Base-by-base conservation (phyloP, 2,329 filamentous ascomycete genomes). In the Neonectria ditissima region DNA sequence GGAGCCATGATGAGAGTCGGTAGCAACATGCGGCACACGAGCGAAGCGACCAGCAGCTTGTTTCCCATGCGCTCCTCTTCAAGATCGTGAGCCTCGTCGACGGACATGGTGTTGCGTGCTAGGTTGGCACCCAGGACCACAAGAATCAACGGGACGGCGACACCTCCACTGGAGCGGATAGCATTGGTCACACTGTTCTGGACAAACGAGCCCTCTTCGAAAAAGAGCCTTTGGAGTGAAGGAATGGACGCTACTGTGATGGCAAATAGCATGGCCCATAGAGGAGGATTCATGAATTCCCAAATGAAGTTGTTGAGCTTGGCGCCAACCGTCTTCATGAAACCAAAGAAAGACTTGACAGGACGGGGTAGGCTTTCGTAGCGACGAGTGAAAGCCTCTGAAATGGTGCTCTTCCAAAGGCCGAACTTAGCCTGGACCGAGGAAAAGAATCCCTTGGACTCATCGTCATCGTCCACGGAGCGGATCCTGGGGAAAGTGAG, bases 231-330 rank as follows among this genome's bases (percentile, higher is more conserved):
- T 77, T 99, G 95, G 8, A 99, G 86, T 1, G 83, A 75, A 0
- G 96, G 96, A 6, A 97, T 87, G 1, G 94, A 97, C 3, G 96
- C 96, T 6, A 99, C 92, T 54, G 97, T 81, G 48, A 98, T 90
- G n/a, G 96, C 93, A 41, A 90, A 83, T 34, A 98, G 82, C 96
- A 99, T 98, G 30, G 96, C 94, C 94, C 94, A 98, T 26, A 99
- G 89, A 1, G 96, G 96, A 44, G 96, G 95, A 79, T 98, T 98
- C 95, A 99, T 98, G 78, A 97, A 97, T 51, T 92, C 91, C 92
- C 92, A 96, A 13, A 94, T 77, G 55, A 94, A 94, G 52, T 80
- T 80, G 69, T 87, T 79, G 70, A 92, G 66, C 77, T 86, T 78
- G 70, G 71, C 77, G 47, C 77, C 80, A 18, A 81, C 70, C 11